A percentile compares a stretch with the other conserved stretches of the same genome.
These are phyloP conservation scores for Amanita pseudoporphyria DNA, from an alignment of 768 basidiomycete genomes.

Conservation along the genomic window DNA sequence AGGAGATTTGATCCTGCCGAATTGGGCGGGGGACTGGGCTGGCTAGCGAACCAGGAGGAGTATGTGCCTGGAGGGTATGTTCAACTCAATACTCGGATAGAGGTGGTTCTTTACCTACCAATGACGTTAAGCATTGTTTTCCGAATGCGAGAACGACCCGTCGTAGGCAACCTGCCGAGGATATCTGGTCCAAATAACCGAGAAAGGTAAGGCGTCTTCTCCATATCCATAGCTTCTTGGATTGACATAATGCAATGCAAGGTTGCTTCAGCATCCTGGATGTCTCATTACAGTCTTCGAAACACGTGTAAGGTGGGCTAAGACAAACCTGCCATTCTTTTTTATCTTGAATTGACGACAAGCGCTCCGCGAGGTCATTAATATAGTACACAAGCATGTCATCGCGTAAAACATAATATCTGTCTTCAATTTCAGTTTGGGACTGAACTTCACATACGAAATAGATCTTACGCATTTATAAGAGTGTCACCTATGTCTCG, in stretches of 20 bases:
- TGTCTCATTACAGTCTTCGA: background rate
- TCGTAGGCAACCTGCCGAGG: slow-evolving; percentile 56
- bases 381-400: slow-evolving; percentile 73
- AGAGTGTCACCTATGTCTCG: slow-evolving; percentile 82
- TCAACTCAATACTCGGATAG: background rate
- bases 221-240: slow-evolving; percentile 72
- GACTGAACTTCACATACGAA: background rate
- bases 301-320: background rate
- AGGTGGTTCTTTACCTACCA: slow-evolving; percentile 33
- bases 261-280: slow-evolving; percentile 76
- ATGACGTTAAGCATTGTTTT: slow-evolving; percentile 67
- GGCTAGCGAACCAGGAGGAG: slow-evolving; percentile 71
- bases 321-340: slow-evolving; percentile 65
- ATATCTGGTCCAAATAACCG: slow-evolving; percentile 67
- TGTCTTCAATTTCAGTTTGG: slow-evolving; percentile 18
- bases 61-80: slow-evolving; percentile 43
- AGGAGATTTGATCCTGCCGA: slow-evolving; percentile 35
- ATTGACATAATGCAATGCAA: slow-evolving; percentile 80
- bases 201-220: slow-evolving; percentile 41
- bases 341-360: slow-evolving; percentile 32
- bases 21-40: slow-evolving; percentile 15
- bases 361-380: slow-evolving; percentile 45
- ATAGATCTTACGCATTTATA: slow-evolving; percentile 65
- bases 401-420: slow-evolving; percentile 80
- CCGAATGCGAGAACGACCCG: slow-evolving; percentile 56